Percentiles rank a stretch among this genome's conserved stretches.
These are phyloP conservation scores for Colletotrichum coccodes DNA, from an alignment of 2,329 filamentous ascomycete genomes.

Conservation along the genomic window DNA sequence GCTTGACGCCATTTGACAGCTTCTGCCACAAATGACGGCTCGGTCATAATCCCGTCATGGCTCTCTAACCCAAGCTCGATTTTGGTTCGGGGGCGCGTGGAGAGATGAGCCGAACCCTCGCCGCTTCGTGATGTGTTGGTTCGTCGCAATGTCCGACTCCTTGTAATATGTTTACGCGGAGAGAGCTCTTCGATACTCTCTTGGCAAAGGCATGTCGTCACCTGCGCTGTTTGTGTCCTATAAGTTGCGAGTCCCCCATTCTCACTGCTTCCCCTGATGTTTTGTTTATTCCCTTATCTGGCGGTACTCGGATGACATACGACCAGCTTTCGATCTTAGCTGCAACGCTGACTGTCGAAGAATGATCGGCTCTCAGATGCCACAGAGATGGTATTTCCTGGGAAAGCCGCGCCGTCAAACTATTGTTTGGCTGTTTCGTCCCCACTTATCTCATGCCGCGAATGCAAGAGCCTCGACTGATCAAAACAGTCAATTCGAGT, in stretches of 20 bases:
- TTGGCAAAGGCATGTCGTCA: neutral
- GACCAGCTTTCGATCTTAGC: conserved; percentile 1
- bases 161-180: neutral
- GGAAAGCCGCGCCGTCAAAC: conserved; percentile 3
- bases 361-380: neutral
- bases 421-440: neutral
- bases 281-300: conserved; percentile 13
- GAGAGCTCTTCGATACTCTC: neutral
- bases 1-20: neutral
- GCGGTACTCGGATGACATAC: neutral
- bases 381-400: neutral
- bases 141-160: neutral
- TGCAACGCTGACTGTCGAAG: conserved; percentile 10
- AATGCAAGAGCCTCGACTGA: conserved; percentile 22
- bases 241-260: neutral
- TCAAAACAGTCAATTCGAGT: conserved; percentile 7
- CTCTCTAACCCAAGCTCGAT: conserved; percentile 8
- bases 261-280: neutral
- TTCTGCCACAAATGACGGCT: neutral
- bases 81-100: conserved; percentile 18
- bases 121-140: conserved; percentile 4
- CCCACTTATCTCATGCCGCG: conserved; percentile 19
- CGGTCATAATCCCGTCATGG: conserved; percentile 18
- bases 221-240: neutral
- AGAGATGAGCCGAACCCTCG: conserved; percentile 4